Evolutionary conservation across 371 early-diverging fungal species (phyloP).

Genomic region (Mortierella sp.): DNA sequence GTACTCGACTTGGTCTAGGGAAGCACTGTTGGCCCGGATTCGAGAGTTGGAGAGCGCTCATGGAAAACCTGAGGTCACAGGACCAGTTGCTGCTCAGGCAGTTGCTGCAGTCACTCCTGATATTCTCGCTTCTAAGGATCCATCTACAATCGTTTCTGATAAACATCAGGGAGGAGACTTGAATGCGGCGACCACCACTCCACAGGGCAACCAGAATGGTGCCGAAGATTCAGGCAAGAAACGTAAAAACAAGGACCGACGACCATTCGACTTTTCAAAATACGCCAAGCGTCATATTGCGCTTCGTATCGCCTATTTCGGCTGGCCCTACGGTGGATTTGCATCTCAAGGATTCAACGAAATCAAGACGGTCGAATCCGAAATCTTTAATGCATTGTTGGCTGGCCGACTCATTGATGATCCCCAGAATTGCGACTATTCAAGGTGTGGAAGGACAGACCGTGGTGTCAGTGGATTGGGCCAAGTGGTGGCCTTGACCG

Average conservation of each 20-base stretch:
- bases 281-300: slow-evolving; percentile 86
- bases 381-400: slow-evolving; percentile 81
- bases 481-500: slow-evolving; percentile 88
- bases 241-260: slow-evolving; percentile 54
- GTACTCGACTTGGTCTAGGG: slow-evolving; percentile 46
- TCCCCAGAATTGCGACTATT: slow-evolving; percentile 70
- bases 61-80: too few species aligned
- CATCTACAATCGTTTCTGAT: too few species aligned
- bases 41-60: slow-evolving; percentile 29
- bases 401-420: slow-evolving; percentile 76
- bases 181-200: neutral
- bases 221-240: slow-evolving; percentile 11
- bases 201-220: neutral
- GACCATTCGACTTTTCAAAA: slow-evolving; percentile 83
- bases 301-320: slow-evolving; percentile 91
- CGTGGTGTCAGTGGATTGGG: slow-evolving; percentile 94
- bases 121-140: too few species aligned
- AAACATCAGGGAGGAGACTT: too few species aligned
- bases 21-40: slow-evolving; percentile 34
- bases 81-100: neutral
- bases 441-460: slow-evolving; percentile 95
- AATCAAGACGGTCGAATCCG: slow-evolving; percentile 83
- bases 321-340: slow-evolving; percentile 92
- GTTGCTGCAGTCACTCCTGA: too few species aligned
- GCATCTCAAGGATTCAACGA: slow-evolving; percentile 70